Evolutionary conservation across 129 eudicot species (phyloP).

Genomic region (Helichrysum umbraculigerum): DNA sequence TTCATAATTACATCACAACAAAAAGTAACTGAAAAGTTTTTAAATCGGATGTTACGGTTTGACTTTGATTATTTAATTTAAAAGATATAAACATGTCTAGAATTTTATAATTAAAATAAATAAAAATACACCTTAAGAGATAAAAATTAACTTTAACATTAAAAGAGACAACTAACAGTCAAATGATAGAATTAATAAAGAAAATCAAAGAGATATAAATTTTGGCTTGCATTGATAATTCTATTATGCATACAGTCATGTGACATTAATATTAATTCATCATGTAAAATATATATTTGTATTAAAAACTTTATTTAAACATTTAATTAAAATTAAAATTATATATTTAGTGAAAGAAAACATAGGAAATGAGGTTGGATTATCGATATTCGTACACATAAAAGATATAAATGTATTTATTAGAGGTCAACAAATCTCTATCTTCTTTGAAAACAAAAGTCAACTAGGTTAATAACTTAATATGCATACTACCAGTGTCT

Average conservation of each 20-base stretch:
- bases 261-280: slow-evolving; percentile 16
- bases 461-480: slow-evolving; percentile 28
- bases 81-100: too few species aligned
- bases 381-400: slow-evolving; percentile 28
- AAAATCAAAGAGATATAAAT: slow-evolving; percentile 21
- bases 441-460: slow-evolving; percentile 40
- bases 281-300: background rate
- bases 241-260: slow-evolving; percentile 7
- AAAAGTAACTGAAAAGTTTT: background rate
- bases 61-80: background rate
- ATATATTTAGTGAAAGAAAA: slow-evolving; percentile 12
- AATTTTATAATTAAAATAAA: too few species aligned
- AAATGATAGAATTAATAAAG: slow-evolving; percentile 4
- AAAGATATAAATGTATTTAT: slow-evolving; percentile 28
- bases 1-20: background rate
- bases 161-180: slow-evolving; percentile 1
- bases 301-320: background rate
- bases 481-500: background rate
- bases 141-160: background rate
- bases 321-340: background rate
- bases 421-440: slow-evolving; percentile 37
- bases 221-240: slow-evolving; percentile 21
- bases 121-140: background rate
- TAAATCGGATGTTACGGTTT: background rate
- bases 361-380: slow-evolving; percentile 31